Evolutionary conservation across 768 basidiomycete genomes (phyloP).

Genomic region (Dioszegia crocea): DNA sequence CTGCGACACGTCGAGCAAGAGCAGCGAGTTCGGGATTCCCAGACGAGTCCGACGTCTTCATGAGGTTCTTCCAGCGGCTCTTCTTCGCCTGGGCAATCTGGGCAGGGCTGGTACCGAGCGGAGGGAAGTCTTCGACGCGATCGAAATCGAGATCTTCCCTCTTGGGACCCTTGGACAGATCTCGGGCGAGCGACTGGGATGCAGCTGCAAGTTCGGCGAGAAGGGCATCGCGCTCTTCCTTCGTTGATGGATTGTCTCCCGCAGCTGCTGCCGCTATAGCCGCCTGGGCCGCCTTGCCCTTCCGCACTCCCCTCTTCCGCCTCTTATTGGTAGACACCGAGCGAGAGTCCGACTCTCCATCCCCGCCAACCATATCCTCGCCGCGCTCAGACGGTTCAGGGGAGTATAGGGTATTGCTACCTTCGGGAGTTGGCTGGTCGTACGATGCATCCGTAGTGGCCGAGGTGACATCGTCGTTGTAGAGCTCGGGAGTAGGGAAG

Average conservation of each 20-base stretch:
- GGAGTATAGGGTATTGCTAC: constrained; percentile 16
- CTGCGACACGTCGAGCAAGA: constrained; percentile 41
- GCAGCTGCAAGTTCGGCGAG: constrained; percentile 70
- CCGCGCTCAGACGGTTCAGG: constrained; percentile 20
- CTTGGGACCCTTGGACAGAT: constrained; percentile 55
- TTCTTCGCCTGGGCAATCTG: constrained; percentile 61
- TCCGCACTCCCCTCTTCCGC: constrained; percentile 77
- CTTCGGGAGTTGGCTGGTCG: constrained; percentile 30
- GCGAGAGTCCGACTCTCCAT: constrained; percentile 53
- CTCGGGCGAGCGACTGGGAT: constrained; percentile 75
- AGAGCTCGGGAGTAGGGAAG: constrained; percentile 29
- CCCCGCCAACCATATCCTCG: neutral
- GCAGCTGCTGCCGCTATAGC: constrained; percentile 44
- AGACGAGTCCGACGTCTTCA: constrained; percentile 52
- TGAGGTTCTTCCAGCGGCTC: constrained; percentile 78
- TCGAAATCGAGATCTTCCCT: constrained; percentile 22
- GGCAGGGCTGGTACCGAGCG: constrained; percentile 39
- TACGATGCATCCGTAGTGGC: constrained; percentile 20
- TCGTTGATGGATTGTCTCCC: constrained; percentile 55
- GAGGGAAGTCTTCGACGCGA: constrained; percentile 52
- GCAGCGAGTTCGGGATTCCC: constrained; percentile 47
- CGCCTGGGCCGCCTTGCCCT: constrained; percentile 62
- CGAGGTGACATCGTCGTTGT: constrained; percentile 26
- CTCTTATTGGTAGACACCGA: constrained; percentile 71
- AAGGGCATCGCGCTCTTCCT: constrained; percentile 40